These are phyloP conservation scores for Cylindrotheca closterium DNA, from an alignment of 108 stramenopile genomes.

Conservation along the genomic window DNA sequence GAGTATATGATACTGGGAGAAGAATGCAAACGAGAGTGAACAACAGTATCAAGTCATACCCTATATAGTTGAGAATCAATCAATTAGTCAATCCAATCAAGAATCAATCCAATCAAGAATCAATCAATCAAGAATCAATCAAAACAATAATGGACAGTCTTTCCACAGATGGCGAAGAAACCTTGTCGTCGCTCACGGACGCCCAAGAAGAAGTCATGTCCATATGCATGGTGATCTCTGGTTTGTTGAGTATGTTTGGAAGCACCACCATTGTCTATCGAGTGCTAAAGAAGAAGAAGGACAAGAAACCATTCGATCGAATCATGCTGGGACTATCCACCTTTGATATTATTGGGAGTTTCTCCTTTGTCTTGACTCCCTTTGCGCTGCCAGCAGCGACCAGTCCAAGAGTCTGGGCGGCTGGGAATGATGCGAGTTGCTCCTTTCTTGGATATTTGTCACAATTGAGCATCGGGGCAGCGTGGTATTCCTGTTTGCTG, in stretches of 20 bases:
- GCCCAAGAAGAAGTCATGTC: slow-evolving; percentile 4
- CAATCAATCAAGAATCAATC: too few relatives aligned
- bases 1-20: too few relatives aligned
- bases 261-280: background rate
- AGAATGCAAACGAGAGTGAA: too few relatives aligned
- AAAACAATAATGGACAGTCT: too few relatives aligned
- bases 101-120: too few relatives aligned
- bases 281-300: background rate
- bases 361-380: background rate
- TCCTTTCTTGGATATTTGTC: slow-evolving; percentile 17
- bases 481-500: slow-evolving; percentile 26
- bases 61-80: too few relatives aligned
- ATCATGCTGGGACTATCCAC: slow-evolving; percentile 16
- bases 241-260: background rate
- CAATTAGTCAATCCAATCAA: too few relatives aligned
- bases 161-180: too few relatives aligned
- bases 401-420: slow-evolving; percentile 17
- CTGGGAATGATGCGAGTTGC: slow-evolving; percentile 26
- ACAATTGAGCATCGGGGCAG: slow-evolving; percentile 9
- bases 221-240: background rate
- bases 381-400: slow-evolving; percentile 13
- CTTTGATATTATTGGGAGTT: slow-evolving; percentile 8
- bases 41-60: too few relatives aligned
- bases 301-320: slow-evolving; percentile 15
- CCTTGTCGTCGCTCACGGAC: background rate